Evolutionary conservation across 2,329 filamentous ascomycete genomes (phyloP), one percentile per base, ranked within the genome.

Genomic region (Colletotrichum plurivorum): DNA sequence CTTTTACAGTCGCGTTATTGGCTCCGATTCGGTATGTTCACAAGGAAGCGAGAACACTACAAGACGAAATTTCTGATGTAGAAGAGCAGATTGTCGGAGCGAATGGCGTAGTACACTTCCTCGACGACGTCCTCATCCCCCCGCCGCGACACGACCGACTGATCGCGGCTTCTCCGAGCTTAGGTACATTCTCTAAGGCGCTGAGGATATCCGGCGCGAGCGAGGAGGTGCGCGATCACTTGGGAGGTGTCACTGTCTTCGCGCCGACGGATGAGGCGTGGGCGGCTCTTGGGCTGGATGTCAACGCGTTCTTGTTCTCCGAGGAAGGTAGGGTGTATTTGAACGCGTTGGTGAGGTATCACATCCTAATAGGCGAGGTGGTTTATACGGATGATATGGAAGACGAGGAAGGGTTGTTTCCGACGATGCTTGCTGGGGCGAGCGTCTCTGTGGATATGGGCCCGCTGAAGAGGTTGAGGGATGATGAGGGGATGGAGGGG

Each of bases 121-220:
- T 71, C 22, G 53, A 72, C 31, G 41, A 56, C 18, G 45, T 72
- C 10, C 52, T 73, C 9, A 27, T 72, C 22, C 64, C 62, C 18
- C 69, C 66, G 16, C 66, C 69, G 27, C 41, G 69, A 10, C 52
- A 45, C 15, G 60, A 49, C 10, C n/a, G 49, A 15, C 60, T 71
- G 12, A 15, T 69, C n/a, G 57, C 57, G 3, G 27, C 55, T 20
- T 20, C 64, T 3, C 51, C 69, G 25, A 51, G 39, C 6, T n/a
- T 69, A 22, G 10, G 56, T 6, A 46, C 18, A 1, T 70, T 70
- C n/a, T 45, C 57, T 2, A 16, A n/a, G 45, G 67, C 63, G 48
- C 9, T 70, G 56, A 20, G 9, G 45, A 15, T 9, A 9, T 20
- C 39, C 15, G 31, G 46, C 1, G 5, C 15, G 12, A n/a, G 45